phyloP scores from a whole-genome alignment of 192 early-diverging fungal species.

The Gamsiella multidivaricata region DNA sequence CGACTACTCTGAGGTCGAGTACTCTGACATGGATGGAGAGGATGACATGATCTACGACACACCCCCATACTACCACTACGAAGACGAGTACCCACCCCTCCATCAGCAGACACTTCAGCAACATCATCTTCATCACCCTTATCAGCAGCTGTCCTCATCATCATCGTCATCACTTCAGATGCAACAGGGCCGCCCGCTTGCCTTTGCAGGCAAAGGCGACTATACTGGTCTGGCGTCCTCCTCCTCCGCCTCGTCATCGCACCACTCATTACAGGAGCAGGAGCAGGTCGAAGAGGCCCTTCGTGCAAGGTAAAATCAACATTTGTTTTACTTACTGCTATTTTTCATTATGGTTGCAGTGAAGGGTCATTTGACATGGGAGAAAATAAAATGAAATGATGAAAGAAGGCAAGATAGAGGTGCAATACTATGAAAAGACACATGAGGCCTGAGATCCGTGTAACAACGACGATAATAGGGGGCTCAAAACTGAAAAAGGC shows the following conservation, averaged over 20 bases:
- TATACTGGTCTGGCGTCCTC: constrained; percentile 15
- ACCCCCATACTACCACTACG: constrained; percentile 43
- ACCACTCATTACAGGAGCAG: constrained; percentile 45
- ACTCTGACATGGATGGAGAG: constrained; percentile 53
- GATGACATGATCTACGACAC: constrained; percentile 54
- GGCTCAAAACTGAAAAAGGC: not conserved
- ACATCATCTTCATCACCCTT: constrained; percentile 6
- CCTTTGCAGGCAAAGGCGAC: constrained; percentile 38
- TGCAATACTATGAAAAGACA: not conserved
- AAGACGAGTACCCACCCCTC: constrained; percentile 25
- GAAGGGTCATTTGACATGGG: not conserved
- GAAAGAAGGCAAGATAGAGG: not conserved
- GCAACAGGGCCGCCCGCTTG: constrained; percentile 21
- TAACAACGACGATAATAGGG: not conserved
- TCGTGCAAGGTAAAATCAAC: constrained; percentile 34
- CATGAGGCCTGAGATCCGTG: not conserved
- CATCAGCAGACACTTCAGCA: constrained; percentile 11
- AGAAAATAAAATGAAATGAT: not conserved
- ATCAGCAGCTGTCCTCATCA: constrained; percentile 21
- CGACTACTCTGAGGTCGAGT: constrained; percentile 51
- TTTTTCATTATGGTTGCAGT: not conserved
- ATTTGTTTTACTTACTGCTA: not conserved
- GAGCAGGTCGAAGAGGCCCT: constrained; percentile 52
- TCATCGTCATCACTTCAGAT: not conserved
- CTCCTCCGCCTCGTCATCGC: constrained; percentile 20